These are phyloP conservation scores for Venturia effusa DNA, from an alignment of 2,329 filamentous ascomycete genomes.

Conservation along the genomic window DNA sequence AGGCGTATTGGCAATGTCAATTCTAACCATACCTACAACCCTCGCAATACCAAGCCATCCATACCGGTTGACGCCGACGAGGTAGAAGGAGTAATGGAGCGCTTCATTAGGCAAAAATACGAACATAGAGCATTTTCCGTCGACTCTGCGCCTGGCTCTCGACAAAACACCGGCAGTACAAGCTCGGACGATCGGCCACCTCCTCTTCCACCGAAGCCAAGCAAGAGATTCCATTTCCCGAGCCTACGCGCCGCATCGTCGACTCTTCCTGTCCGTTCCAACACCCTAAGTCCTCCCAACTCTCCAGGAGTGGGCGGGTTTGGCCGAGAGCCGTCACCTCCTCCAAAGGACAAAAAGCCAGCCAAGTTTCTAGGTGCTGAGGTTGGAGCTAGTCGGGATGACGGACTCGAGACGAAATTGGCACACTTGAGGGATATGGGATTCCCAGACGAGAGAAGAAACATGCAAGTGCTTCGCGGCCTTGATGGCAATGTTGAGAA, in stretches of 20 bases:
- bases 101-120: conserved; percentile 92
- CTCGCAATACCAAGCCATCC: conserved; percentile 68
- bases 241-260: conserved; percentile 59
- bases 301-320: conserved; percentile 23
- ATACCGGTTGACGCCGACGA: conserved; percentile 87
- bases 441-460: conserved; percentile 73
- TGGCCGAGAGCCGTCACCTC: conserved; percentile 23
- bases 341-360: conserved; percentile 20
- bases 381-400: conserved; percentile 42
- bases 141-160: conserved; percentile 29
- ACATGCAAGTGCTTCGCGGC: conserved; percentile 69
- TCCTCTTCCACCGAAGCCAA: conserved; percentile 49
- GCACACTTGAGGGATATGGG: conserved; percentile 78
- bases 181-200: conserved; percentile 45
- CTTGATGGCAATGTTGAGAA: conserved; percentile 77
- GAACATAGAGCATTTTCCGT: conserved; percentile 48
- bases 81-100: conserved; percentile 86
- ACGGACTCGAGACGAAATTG: conserved; percentile 67
- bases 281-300: conserved; percentile 39
- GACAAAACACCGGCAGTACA: conserved; percentile 47
- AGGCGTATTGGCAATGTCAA: conserved; percentile 76
- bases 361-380: conserved; percentile 9
- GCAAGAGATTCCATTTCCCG: conserved; percentile 48
- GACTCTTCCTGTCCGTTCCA: conserved; percentile 49
- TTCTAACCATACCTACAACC: conserved; percentile 85